A percentile compares a stretch with the other conserved stretches of the same genome.
Conservation (phyloP, 2,329 filamentous ascomycete genomes). For the Colletotrichum sp. region DNA sequence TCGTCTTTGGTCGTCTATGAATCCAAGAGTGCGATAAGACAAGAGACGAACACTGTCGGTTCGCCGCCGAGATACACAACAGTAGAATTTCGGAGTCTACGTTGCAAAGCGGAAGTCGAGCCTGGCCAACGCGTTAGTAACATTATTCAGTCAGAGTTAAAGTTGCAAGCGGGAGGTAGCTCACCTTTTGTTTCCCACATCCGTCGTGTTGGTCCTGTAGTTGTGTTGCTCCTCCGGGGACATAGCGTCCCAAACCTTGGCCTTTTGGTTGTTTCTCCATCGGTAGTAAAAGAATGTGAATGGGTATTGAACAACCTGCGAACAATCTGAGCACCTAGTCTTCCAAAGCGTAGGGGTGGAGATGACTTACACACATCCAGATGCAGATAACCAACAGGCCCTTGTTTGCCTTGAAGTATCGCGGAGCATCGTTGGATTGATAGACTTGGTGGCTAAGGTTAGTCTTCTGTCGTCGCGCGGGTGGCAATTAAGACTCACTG, state of each 20-base stretch:
- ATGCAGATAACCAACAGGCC: conserved; percentile 39
- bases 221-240: conserved; percentile 42
- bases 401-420: conserved; percentile 43
- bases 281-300: conserved; percentile 42
- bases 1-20: fast-evolving
- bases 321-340: conserved; percentile 14
- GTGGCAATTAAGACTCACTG: conserved; percentile 26
- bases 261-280: conserved; percentile 40
- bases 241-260: conserved; percentile 42
- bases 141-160: fast-evolving
- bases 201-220: conserved; percentile 48
- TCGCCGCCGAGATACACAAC: fast-evolving
- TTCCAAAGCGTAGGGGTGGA: fast-evolving
- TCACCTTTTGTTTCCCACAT: conserved; percentile 50
- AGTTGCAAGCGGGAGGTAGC: neutral
- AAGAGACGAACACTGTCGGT: neutral
- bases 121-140: neutral
- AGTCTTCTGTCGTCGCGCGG: fast-evolving
- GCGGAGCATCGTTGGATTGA: conserved; percentile 36
- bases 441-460: conserved; percentile 31
- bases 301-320: conserved; percentile 39
- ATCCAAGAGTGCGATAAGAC: neutral
- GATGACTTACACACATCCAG: conserved; percentile 42
- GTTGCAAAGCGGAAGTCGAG: conserved; percentile 19
- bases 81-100: neutral